These are phyloP conservation scores for Loxodes magnus DNA, from an alignment of 73 alveolate species.

Conservation along the genomic window DNA sequence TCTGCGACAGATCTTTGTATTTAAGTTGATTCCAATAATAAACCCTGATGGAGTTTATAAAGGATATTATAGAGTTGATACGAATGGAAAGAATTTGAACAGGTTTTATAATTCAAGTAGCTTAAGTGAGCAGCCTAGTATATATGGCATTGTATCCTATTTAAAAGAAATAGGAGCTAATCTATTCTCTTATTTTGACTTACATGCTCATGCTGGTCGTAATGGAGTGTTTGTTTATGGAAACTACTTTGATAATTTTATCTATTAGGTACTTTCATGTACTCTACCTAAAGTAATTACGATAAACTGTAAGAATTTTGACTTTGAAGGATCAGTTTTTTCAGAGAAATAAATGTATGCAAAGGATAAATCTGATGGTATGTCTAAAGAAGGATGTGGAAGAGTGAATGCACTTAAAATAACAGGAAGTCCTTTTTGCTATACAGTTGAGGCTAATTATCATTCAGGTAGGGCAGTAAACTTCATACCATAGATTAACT, in stretches of 20 bases:
- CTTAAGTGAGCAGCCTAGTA: conserved; percentile 36
- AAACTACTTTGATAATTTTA: conserved; percentile 27
- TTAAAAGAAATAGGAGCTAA: too few relatives aligned
- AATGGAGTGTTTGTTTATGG: conserved; percentile 58
- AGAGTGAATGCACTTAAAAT: conserved; percentile 36
- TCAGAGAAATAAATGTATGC: conserved; percentile 41
- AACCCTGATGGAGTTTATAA: conserved; percentile 58
- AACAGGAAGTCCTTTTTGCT: conserved; percentile 35
- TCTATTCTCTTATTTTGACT: conserved; percentile 37
- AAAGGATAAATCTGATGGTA: conserved; percentile 36
- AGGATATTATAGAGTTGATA: conserved; percentile 46
- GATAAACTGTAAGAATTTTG: conserved; percentile 50
- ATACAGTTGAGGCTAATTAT: conserved; percentile 60
- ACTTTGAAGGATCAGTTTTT: conserved; percentile 39
- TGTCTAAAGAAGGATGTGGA: conserved; percentile 51
- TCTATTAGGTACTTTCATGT: conserved; percentile 21
- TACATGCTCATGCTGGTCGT: conserved; percentile 64
- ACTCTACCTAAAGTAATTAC: conserved; percentile 49
- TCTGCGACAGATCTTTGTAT: conserved; percentile 34
- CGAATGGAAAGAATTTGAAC: conserved; percentile 30
- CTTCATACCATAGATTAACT: conserved; percentile 16
- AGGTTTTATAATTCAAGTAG: conserved; percentile 36
- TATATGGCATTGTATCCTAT: conserved; percentile 50
- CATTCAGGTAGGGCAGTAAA: conserved; percentile 37
- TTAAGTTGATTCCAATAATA: conserved; percentile 33